A percentile compares a stretch with the other conserved stretches of the same genome.
Conservation (phyloP, 331 rosid genomes). For the Quercus lobata region DNA sequence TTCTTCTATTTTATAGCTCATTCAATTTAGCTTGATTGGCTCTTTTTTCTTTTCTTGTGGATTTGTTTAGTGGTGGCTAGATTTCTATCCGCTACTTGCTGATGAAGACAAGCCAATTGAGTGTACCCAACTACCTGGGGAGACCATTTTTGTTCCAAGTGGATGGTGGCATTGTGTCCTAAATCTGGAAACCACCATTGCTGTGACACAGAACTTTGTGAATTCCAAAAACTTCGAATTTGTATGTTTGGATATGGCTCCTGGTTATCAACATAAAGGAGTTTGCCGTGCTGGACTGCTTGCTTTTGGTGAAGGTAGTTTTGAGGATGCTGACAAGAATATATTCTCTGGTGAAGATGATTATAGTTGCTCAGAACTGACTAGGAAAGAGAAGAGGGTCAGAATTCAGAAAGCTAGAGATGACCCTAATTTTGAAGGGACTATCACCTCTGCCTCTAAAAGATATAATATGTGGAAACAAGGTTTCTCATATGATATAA, state of each 20-base stretch:
- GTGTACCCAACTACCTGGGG: slow-evolving; percentile 96
- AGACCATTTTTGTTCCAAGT: slow-evolving; percentile 95
- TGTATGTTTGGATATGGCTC: slow-evolving; percentile 98
- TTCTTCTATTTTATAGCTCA: neutral
- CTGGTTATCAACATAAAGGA: slow-evolving; percentile 97
- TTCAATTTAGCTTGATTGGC: neutral
- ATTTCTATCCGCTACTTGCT: slow-evolving; percentile 95
- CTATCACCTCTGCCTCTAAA: slow-evolving; percentile 38
- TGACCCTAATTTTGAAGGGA: slow-evolving; percentile 24
- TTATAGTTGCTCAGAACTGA: slow-evolving; percentile 34
- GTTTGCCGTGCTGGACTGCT: slow-evolving; percentile 96
- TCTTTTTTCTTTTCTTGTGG: slow-evolving; percentile 6
- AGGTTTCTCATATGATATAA: slow-evolving; percentile 78
- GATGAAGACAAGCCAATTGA: slow-evolving; percentile 98
- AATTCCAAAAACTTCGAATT: slow-evolving; percentile 85
- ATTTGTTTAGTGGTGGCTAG: slow-evolving; percentile 95
- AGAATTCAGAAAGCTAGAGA: slow-evolving; percentile 52
- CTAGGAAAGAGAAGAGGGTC: slow-evolving; percentile 71
- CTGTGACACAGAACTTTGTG: slow-evolving; percentile 92
- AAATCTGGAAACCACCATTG: slow-evolving; percentile 89
- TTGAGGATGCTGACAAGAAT: slow-evolving; percentile 42
- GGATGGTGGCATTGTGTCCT: slow-evolving; percentile 99
- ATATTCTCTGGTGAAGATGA: slow-evolving; percentile 22
- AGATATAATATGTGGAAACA: slow-evolving; percentile 52
- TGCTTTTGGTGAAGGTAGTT: slow-evolving; percentile 64